Base-by-base conservation (phyloP, 495 filamentous ascomycete genomes). In the Aspergillus asperescens region DNA sequence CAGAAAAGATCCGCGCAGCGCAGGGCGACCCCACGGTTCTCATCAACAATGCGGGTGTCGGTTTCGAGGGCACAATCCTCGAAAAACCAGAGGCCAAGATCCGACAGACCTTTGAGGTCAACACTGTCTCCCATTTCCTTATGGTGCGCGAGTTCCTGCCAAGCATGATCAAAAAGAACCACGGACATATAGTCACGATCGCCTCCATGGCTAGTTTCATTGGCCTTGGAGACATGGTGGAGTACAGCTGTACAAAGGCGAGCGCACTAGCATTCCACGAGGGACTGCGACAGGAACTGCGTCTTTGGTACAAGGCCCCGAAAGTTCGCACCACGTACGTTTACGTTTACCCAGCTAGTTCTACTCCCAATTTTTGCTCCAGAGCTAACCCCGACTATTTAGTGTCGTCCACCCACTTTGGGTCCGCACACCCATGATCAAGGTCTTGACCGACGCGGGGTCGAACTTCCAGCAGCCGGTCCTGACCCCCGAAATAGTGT, bases 1-100 rank as follows among this genome's bases (percentile, higher is more conserved):
- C 71, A 5, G 64, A 68, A 31, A 60, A 65, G 1, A 74, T 85
- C 51, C 74, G 76, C 37, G 58, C 57, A 5, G 61, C 71, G 4
- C 68, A 75, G 27, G 73, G 81, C 51, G 63, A 75, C 34, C 74
- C 79, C 9, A 76, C 74, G 0, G 75, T 85, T 10, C 65, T 84
- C 37, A 63, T 84, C 57, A 84, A 84, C 71, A 85, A 85, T 49
- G 81, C 82, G 10, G 80, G 80, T 27, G 69, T 84, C 23, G 73
- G 68, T 25, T 62, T 68, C 27, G 66, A 72, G 13, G 64, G 66
- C 13, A 62, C 67, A 4, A 77, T 84, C 35, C 69, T 83, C 5
- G 65, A 76, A 0, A 67, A 72, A 28, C 49, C 74, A 7, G 72
- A 77, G 54, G 60, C 62, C 20, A 56, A 69, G 18, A 74, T 84